Evolutionary conservation across 2,329 filamentous ascomycete genomes (phyloP).

Genomic region (Rasamsonia emersonii): DNA sequence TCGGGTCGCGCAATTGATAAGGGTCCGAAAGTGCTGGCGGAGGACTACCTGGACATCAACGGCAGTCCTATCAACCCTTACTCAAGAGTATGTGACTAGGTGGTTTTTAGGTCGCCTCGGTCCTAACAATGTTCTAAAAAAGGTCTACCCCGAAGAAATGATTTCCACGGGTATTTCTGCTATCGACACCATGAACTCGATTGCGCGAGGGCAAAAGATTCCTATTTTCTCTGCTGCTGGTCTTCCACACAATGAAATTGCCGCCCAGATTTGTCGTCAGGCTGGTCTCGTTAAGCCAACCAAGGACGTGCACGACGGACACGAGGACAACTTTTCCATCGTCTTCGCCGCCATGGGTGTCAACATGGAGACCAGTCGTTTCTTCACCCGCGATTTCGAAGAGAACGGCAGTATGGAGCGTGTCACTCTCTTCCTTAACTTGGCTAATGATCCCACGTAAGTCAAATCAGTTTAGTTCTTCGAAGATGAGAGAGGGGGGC

Average conservation of each 20-base stretch:
- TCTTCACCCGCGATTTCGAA: constrained; percentile 98
- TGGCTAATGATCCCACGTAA: constrained; percentile 97
- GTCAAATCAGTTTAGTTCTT: constrained; percentile 30
- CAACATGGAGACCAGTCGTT: constrained; percentile 95
- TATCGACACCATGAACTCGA: constrained; percentile 97
- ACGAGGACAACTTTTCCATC: constrained; percentile 99
- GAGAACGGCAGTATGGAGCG: constrained; percentile 98
- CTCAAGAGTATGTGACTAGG: constrained; percentile 60
- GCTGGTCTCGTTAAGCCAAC: constrained; percentile 87
- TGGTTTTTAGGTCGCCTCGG: background rate
- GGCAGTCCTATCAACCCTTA: constrained; percentile 98
- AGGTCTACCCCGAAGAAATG: constrained; percentile 99
- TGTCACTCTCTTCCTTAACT: constrained; percentile 94
- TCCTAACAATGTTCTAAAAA: constrained; percentile 10
- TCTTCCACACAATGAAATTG: constrained; percentile 99
- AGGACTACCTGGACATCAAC: constrained; percentile 99
- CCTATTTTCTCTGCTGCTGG: constrained; percentile 97
- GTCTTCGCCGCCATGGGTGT: constrained; percentile 99
- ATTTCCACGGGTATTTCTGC: constrained; percentile 98
- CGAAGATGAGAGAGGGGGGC: no score
- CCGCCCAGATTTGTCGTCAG: constrained; percentile 96
- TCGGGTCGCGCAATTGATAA: constrained; percentile 98
- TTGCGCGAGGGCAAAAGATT: constrained; percentile 98
- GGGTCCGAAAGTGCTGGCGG: constrained; percentile 92
- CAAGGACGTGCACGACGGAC: constrained; percentile 91